Evolutionary conservation across 2,329 filamentous ascomycete genomes (phyloP).

Genomic region (Apiospora rasikravindrae): DNA sequence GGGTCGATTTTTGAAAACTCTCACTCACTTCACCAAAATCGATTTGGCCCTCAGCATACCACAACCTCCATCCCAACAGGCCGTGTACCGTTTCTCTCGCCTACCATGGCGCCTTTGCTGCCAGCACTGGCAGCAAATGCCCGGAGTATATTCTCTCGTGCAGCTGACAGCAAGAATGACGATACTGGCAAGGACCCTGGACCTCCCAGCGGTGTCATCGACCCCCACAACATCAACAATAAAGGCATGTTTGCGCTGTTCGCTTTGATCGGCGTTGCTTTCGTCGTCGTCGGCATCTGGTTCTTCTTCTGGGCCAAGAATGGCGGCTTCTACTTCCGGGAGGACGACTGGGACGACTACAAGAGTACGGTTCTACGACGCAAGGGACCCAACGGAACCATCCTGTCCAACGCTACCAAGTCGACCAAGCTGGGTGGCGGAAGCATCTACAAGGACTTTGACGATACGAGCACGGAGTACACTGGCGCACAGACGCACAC

Average conservation of each 20-base stretch:
- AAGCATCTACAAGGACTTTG: constrained; percentile 79
- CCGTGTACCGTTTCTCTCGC: background rate
- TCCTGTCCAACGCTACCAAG: constrained; percentile 81
- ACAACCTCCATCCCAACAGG: background rate
- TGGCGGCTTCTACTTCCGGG: constrained; percentile 85
- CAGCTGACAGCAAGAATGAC: constrained; percentile 40
- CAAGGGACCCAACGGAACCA: constrained; percentile 86
- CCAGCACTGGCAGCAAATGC: constrained; percentile 37
- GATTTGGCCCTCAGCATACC: constrained; percentile 9
- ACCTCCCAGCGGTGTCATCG: constrained; percentile 54
- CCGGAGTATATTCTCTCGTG: constrained; percentile 46
- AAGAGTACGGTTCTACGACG: constrained; percentile 91
- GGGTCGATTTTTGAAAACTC: background rate
- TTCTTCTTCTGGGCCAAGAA: constrained; percentile 99
- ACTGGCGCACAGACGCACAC: constrained; percentile 40
- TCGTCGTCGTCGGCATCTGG: constrained; percentile 83
- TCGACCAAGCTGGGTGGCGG: constrained; percentile 87
- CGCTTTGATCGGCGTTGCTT: constrained; percentile 77
- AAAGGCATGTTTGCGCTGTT: constrained; percentile 84
- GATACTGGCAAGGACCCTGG: constrained; percentile 46
- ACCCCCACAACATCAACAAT: constrained; percentile 64
- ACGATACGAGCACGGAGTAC: constrained; percentile 51
- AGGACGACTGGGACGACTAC: constrained; percentile 97
- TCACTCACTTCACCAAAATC: background rate
- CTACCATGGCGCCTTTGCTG: constrained; percentile 39